Evolutionary conservation across 1,139 yeast genomes (phyloP), one percentile per base, ranked within the genome.

Genomic region (Magnusiomyces tetraspermus): DNA sequence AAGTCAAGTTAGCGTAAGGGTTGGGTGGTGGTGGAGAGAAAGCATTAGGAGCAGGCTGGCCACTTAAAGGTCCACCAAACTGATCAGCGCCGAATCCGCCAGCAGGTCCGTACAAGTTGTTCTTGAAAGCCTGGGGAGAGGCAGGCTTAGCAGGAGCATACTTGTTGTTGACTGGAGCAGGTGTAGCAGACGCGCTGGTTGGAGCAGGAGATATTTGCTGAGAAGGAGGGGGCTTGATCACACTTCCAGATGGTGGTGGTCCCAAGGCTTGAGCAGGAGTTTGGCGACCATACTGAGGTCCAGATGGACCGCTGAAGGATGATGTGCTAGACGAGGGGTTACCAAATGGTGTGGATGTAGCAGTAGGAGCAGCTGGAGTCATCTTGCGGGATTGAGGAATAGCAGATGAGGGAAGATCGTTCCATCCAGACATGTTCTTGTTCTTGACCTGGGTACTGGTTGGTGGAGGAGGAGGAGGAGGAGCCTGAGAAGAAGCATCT

Each of bases 391-490:
- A 56, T 44, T 64, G 55, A 42, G 59, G 54, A 45, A 64, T 49
- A 33, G 71, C 60, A 28, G 79, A 74, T n/a, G 82, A 76, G 49
- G 97, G 96, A 59, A 90, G 74, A 67, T 90, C 97, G 64, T 90
- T 90, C 97, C 97, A 90, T 2, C 97, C 97, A 49, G 85, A 92
- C 47, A 82, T 82, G 47, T 84, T 84, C 62, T 76, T 78, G 61
- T 75, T 78, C 48, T 74, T 70, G 30, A 57, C 57, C 21, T 58
- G 51, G 15, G 51, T 48, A 19, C 53, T 50, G 28, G 53, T 43
- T 36, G 55, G 57, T 48, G 60, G 53, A 11, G 55, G 49, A 33
- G 60, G 50, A 17, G 57, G 53, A n/a, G 54, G 15, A 22, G 52
- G 43, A n/a, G 46, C 13, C 28, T 28, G 10, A 51, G 54, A 40